Conservation (phyloP, 257 asterid genomes). For the Fraxinus americana region DNA sequence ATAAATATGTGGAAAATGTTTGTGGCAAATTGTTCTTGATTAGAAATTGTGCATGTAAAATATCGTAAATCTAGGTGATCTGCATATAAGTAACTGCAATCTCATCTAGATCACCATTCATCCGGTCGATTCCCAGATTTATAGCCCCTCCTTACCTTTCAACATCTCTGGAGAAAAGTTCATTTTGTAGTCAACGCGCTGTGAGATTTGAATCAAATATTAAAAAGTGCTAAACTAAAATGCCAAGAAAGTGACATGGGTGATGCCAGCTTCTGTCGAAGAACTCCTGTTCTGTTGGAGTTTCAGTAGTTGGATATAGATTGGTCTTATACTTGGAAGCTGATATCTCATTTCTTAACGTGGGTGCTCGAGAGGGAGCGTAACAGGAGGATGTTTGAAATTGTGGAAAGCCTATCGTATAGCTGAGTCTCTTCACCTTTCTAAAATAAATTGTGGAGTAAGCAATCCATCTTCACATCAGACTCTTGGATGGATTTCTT, state of each 20-base stretch:
- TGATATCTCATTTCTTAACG: conserved; percentile 3
- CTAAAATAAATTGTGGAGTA: not conserved
- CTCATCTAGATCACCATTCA: not conserved
- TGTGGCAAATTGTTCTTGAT: not conserved
- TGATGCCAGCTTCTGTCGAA: not conserved
- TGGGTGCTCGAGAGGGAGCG: not conserved
- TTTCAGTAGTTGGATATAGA: conserved; percentile 7
- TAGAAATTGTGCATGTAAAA: conserved; percentile 14
- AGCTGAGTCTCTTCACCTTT: not conserved
- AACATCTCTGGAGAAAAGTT: not conserved
- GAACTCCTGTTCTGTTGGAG: conserved; percentile 11
- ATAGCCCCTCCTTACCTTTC: not conserved
- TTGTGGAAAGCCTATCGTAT: conserved; percentile 1
- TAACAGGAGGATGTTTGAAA: conserved; percentile 10
- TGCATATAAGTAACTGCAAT: not conserved
- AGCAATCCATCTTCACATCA: not conserved
- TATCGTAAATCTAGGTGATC: not conserved
- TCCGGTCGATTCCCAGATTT: not conserved
- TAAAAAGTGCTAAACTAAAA: not conserved
- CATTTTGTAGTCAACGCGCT: not conserved
- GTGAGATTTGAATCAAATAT: not conserved
- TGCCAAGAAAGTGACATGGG: not conserved
- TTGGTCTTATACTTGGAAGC: conserved; percentile 5
- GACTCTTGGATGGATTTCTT: not conserved
- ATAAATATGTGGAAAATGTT: not conserved